Conservation (phyloP, 148 eudicot genomes). For the Nyssa sinensis region DNA sequence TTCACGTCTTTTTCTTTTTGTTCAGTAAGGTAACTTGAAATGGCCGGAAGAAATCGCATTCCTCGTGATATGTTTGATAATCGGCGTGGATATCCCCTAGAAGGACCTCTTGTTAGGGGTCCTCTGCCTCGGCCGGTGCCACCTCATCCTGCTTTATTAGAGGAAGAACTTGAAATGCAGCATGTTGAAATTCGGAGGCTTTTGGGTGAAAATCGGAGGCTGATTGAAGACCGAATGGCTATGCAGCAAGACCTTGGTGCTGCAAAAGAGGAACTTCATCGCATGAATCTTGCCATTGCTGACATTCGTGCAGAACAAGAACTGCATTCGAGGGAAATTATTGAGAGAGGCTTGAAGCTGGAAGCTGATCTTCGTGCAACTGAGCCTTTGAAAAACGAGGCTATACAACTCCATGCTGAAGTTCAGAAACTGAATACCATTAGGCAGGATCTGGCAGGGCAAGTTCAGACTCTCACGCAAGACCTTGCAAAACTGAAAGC, state of each 20-base stretch:
- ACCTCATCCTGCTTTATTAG: constrained; percentile 86
- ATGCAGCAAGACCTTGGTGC: constrained; percentile 78
- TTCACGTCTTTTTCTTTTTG: constrained; percentile 2
- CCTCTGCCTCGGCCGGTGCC: constrained; percentile 56
- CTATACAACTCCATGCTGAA: constrained; percentile 57
- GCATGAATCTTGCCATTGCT: constrained; percentile 56
- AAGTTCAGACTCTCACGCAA: constrained; percentile 67
- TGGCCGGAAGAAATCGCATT: constrained; percentile 84
- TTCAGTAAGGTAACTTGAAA: constrained; percentile 27
- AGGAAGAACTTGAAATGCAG: constrained; percentile 90
- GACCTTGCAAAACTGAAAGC: constrained; percentile 64
- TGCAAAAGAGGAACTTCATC: constrained; percentile 77
- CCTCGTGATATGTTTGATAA: constrained; percentile 69
- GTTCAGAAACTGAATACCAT: constrained; percentile 65
- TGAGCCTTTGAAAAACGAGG: constrained; percentile 75
- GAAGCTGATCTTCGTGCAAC: constrained; percentile 85
- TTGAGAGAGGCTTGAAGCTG: constrained; percentile 76
- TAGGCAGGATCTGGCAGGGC: constrained; percentile 61
- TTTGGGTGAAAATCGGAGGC: constrained; percentile 75
- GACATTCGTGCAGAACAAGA: constrained; percentile 87
- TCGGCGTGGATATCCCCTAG: constrained; percentile 66
- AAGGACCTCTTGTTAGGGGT: constrained; percentile 50
- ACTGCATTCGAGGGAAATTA: constrained; percentile 68
- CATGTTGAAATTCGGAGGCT: constrained; percentile 78
- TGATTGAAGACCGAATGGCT: constrained; percentile 72